Base-by-base conservation (phyloP, 1,284 basidiomycete species). In the Phlebopus sp. region DNA sequence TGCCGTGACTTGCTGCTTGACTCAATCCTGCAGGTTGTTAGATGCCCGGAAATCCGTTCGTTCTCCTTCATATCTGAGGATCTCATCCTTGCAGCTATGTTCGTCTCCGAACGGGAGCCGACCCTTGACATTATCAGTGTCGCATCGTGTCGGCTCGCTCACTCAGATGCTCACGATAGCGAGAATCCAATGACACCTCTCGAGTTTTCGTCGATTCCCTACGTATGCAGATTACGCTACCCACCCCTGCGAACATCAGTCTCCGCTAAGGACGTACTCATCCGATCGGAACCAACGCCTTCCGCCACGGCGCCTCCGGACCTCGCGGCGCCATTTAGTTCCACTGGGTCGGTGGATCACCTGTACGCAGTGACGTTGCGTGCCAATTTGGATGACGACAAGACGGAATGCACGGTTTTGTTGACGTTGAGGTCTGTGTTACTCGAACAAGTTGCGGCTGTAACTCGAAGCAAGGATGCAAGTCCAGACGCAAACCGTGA, bases 281-380 rank as follows among this genome's bases (percentile, higher is more conserved):
- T 82, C 14, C 74, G 74, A 14, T 75, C 74, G 6, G 79, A 82
- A 52, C 78, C 79, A 27, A 66, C 73, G 9, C 74, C 78, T 2
- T 46, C 50, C 15, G 76, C 72, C 69, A 51, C 48, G 30, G 67
- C 71, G n/a, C 53, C 58, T 47, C 51, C 57, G 3, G 21, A 25
- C 18, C 21, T 39, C 17, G 14, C 18, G 23, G 23, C 18, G 9
- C 49, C 49, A 8, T 50, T 50, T 25, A 48, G 39, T 30, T 19
- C 18, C 5, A 6, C 18, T 8, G 19, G 19, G 19, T 5, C 19
- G 10, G 19, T 14, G 11, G 32, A 48, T 23, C 36, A 47, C 21
- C 29, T 50, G 23, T 50, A 41, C 18, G 40, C 40, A 9, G 15
- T 50, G 5, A 39, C 37, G 4, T 15, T 48, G 14, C 31, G 46